Evolutionary conservation across 2,329 filamentous ascomycete genomes (phyloP).

Genomic region (Monilinia laxa): DNA sequence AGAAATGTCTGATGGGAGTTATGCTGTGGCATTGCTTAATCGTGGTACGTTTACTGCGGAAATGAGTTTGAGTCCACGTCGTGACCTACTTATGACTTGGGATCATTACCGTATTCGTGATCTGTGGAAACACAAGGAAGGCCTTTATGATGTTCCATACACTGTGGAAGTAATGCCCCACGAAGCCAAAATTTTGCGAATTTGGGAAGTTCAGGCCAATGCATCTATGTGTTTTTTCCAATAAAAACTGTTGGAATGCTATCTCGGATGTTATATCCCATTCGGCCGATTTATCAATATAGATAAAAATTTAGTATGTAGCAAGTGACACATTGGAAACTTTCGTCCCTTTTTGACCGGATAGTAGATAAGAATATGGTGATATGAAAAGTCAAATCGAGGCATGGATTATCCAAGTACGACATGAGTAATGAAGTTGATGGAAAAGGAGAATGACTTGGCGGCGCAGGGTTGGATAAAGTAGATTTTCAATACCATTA

Average conservation of each 20-base stretch:
- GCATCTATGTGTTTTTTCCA: conserved; percentile 23
- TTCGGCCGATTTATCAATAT: not conserved
- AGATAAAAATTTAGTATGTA: not conserved
- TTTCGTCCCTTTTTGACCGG: not conserved
- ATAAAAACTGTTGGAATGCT: not conserved
- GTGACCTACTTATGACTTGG: conserved; percentile 29
- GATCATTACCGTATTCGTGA: conserved; percentile 29
- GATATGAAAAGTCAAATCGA: not conserved
- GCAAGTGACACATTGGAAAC: not conserved
- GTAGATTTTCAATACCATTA: not conserved
- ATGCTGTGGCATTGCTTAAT: conserved; percentile 31
- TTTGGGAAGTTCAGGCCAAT: conserved; percentile 25
- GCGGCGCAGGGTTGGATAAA: not conserved
- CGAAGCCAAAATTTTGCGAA: conserved; percentile 30
- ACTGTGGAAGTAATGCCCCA: conserved; percentile 30
- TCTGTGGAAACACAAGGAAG: conserved; percentile 33
- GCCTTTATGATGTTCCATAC: conserved; percentile 31
- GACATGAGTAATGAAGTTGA: not conserved
- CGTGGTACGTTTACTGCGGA: conserved; percentile 28
- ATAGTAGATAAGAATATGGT: not conserved
- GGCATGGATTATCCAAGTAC: not conserved
- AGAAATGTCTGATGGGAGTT: conserved; percentile 30
- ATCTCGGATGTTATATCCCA: not conserved
- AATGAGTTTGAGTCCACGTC: conserved; percentile 29
- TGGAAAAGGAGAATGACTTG: not conserved